Percentiles rank a stretch among this genome's conserved stretches.
Evolutionary conservation across 805 yeast genomes (phyloP).

Genomic region (Saccharomyces kudriavzevii): DNA sequence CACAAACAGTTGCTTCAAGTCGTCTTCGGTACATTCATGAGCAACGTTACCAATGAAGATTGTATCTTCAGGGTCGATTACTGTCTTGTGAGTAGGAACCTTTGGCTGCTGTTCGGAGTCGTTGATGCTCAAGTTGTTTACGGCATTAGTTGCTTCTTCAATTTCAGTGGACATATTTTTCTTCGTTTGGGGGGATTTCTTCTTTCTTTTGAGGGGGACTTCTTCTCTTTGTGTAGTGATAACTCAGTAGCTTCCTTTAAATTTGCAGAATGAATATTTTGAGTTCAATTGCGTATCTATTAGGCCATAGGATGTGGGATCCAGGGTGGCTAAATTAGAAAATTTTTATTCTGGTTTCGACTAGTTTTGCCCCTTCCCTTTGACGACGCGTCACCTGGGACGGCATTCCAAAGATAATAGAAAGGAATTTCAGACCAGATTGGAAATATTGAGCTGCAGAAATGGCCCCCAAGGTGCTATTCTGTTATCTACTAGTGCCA

Average conservation of each 20-base stretch:
- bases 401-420: not conserved
- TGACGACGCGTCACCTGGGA: not conserved
- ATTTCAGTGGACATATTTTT: conserved; percentile 15
- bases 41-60: conserved; percentile 29
- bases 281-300: not conserved
- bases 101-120: conserved; percentile 3
- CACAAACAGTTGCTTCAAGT: conserved; percentile 20
- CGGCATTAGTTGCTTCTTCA: conserved; percentile 6
- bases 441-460: not conserved
- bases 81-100: conserved; percentile 2
- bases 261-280: not conserved
- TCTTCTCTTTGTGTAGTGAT: not conserved
- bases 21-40: conserved; percentile 24
- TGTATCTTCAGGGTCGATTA: conserved; percentile 29
- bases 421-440: not conserved
- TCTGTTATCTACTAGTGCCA: not conserved
- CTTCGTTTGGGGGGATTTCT: not conserved
- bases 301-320: not conserved
- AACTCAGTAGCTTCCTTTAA: not conserved
- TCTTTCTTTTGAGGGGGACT: not conserved
- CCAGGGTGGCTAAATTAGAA: not conserved
- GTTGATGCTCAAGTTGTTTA: conserved; percentile 1
- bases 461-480: not conserved
- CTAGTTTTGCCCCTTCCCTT: not conserved
- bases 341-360: not conserved